Percentiles rank a stretch among this genome's conserved stretches.
These are phyloP conservation scores for Beverwykella pulmonaria DNA, from an alignment of 495 filamentous ascomycete species.

Conservation along the genomic window DNA sequence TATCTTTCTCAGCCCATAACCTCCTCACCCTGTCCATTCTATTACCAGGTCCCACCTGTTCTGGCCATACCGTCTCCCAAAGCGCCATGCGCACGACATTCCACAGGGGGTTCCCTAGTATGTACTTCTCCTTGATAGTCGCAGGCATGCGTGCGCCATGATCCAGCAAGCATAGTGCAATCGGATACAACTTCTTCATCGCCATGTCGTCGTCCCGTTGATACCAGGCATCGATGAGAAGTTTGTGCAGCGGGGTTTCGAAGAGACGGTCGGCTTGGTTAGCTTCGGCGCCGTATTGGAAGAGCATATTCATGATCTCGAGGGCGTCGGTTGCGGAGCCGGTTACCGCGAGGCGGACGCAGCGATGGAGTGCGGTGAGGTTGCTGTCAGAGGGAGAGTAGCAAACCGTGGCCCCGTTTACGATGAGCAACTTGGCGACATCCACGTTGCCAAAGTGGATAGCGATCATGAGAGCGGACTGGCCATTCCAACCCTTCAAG, in stretches of 20 bases:
- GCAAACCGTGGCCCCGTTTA: conserved; percentile 13
- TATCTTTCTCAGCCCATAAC: not conserved
- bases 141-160: conserved; percentile 14
- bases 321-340: conserved; percentile 10
- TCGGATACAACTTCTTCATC: conserved; percentile 14
- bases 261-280: conserved; percentile 14
- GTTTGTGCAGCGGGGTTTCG: conserved; percentile 15
- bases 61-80: not conserved
- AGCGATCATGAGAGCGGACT: conserved; percentile 24
- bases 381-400: conserved; percentile 16
- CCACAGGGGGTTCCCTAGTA: conserved; percentile 19
- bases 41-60: not conserved
- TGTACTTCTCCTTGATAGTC: conserved; percentile 13
- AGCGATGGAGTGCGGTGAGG: conserved; percentile 23
- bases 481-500: conserved; percentile 28
- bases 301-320: conserved; percentile 19
- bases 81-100: conserved; percentile 4
- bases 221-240: conserved; percentile 27
- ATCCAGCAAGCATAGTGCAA: conserved; percentile 14
- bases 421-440: conserved; percentile 24
- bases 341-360: conserved; percentile 23
- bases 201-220: not conserved
- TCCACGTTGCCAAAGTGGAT: conserved; percentile 28
- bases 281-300: conserved; percentile 19
- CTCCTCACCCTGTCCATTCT: not conserved